These are phyloP conservation scores for Xylaria sp. DNA, from an alignment of 2,329 filamentous ascomycete species.

Conservation along the genomic window DNA sequence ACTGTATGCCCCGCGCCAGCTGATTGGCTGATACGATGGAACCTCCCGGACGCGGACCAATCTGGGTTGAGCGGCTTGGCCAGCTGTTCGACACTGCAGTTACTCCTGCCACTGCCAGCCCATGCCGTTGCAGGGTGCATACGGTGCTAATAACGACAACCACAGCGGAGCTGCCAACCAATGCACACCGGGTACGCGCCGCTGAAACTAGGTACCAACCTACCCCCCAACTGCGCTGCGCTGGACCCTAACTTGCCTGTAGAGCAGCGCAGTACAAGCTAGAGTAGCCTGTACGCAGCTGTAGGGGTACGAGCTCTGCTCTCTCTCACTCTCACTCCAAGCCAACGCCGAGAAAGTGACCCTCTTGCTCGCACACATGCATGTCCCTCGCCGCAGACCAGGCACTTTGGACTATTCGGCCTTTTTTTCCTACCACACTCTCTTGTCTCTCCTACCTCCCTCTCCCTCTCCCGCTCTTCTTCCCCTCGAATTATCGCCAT, in stretches of 20 bases:
- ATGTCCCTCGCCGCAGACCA: slow-evolving; percentile 36
- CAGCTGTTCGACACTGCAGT: slow-evolving; percentile 21
- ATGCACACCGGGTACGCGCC: slow-evolving; percentile 10
- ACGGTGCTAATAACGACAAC: not conserved
- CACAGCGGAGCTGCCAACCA: not conserved
- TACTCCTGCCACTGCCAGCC: not conserved
- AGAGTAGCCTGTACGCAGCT: not conserved
- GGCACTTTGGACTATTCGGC: slow-evolving; percentile 18
- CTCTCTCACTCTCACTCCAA: slow-evolving; percentile 18
- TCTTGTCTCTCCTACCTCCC: slow-evolving; percentile 34
- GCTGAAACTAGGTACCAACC: not conserved
- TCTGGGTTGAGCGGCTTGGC: slow-evolving; percentile 30
- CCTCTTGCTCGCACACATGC: slow-evolving; percentile 32
- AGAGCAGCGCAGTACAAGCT: not conserved
- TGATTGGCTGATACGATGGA: slow-evolving; percentile 21
- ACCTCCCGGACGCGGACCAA: slow-evolving; percentile 40
- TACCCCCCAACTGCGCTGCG: too few relatives aligned
- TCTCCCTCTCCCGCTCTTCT: slow-evolving; percentile 17
- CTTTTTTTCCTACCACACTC: slow-evolving; percentile 33
- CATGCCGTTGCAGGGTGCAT: not conserved
- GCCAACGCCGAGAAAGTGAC: slow-evolving; percentile 43
- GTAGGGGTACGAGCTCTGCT: not conserved
- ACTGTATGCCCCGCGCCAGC: slow-evolving; percentile 44
- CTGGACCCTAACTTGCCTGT: not conserved
- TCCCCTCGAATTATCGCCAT: slow-evolving; percentile 40